Percentiles rank a stretch among this genome's conserved stretches.
Evolutionary conservation across 257 asterid species (phyloP).

Genomic region (Orobanche coerulescens): DNA sequence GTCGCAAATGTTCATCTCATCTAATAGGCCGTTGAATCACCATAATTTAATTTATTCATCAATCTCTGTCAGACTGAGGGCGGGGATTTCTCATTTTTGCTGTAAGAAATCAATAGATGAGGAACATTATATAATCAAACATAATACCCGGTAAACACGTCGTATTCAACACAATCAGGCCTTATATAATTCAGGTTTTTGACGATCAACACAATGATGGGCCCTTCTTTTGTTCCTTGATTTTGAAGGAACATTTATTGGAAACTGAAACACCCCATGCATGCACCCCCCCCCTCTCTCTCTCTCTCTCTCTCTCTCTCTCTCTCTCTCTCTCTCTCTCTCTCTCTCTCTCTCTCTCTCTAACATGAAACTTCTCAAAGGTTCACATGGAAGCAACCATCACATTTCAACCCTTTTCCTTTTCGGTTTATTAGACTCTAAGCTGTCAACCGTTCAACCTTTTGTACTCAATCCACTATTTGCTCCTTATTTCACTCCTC

Average conservation of each 20-base stretch:
- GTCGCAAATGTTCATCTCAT: no score
- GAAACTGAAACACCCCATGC: slow-evolving; percentile 24
- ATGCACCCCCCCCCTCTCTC: slow-evolving; percentile 11
- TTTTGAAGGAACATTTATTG: slow-evolving; percentile 37
- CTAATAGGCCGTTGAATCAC: no score
- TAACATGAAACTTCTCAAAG: slow-evolving; percentile 14
- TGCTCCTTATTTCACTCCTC: slow-evolving; percentile 45
- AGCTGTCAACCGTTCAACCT: slow-evolving; percentile 26
- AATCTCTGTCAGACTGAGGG: no score
- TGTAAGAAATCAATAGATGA: no score
- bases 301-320: slow-evolving; percentile 19
- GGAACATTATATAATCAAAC: no score
- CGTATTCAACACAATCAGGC: slow-evolving; percentile 10
- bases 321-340: slow-evolving; percentile 17
- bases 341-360: slow-evolving; percentile 19
- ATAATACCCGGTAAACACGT: background rate
- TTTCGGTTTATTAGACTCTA: slow-evolving; percentile 17
- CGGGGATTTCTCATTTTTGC: no score
- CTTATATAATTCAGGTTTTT: slow-evolving; percentile 22
- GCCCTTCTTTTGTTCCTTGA: slow-evolving; percentile 30
- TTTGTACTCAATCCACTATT: slow-evolving; percentile 24
- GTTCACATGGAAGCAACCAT: slow-evolving; percentile 26
- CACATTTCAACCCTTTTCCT: slow-evolving; percentile 7
- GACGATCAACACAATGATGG: slow-evolving; percentile 25
- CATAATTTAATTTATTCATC: no score